phyloP scores from a whole-genome alignment of 2,329 filamentous ascomycete genomes.

The Grosmannia serpens region DNA sequence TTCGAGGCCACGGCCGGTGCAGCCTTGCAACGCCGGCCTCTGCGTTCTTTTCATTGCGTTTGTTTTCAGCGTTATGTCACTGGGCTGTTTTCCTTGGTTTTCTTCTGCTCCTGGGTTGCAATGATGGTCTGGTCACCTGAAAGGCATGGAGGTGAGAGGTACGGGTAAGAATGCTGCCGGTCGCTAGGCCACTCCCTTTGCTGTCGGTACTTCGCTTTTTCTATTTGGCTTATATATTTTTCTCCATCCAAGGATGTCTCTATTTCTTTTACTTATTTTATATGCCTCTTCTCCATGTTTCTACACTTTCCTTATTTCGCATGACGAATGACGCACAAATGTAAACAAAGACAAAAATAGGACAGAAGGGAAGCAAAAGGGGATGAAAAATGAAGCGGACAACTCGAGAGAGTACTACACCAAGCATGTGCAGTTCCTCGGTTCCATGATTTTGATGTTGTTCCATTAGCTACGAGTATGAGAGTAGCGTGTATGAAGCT shows the following conservation, averaged over 20 bases:
- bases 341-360: slow-evolving; percentile 4
- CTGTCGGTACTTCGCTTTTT: background rate
- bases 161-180: slow-evolving; percentile 3
- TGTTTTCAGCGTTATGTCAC: background rate
- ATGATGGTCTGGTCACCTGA: slow-evolving; percentile 4
- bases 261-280: background rate
- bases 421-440: background rate
- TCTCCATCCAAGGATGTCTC: background rate
- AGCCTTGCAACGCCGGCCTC: background rate
- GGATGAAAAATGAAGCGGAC: background rate
- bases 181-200: slow-evolving; percentile 1
- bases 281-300: background rate
- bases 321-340: slow-evolving; percentile 2
- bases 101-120: slow-evolving; percentile 1
- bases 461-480: no score
- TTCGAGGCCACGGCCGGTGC: background rate
- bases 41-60: background rate
- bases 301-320: background rate
- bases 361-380: background rate
- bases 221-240: background rate
- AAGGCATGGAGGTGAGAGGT: slow-evolving; percentile 1
- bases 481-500: no score
- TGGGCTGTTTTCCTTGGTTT: background rate
- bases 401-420: background rate
- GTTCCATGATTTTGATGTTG: no score